Base-by-base conservation (phyloP, 148 eudicot species). In the Chenopodium formosanum region DNA sequence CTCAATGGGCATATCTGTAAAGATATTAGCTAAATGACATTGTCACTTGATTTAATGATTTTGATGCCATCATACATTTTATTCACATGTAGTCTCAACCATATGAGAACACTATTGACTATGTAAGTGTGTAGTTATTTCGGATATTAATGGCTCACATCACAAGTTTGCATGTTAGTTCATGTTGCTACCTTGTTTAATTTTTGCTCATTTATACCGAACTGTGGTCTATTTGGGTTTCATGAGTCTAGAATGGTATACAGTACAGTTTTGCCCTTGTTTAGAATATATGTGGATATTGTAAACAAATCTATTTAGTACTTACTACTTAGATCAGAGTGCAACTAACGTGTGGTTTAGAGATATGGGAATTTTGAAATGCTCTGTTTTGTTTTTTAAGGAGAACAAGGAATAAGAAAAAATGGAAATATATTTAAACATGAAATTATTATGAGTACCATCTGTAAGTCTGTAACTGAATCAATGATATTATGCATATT, bases 11-110 rank as follows among this genome's bases (percentile, higher is more conserved):
- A 65, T 52, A 74, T 75, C 50, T 50, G 75, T 73, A n/a, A 77
- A 46, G 67, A 56, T 78, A 47, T 83, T 72, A 78, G 77, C 67
- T 65, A 65, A 12, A 69, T 82, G 76, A 50, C 73, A 78, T 82
- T 72, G 64, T 66, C 78, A 50, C 82, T 13, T 48, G 73, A 71
- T 78, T 72, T 78, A 73, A 72, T 73, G 58, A 73, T 73, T 27
- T 63, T 29, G 72, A 52, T 65, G 78, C 66, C 70, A 9, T 78
- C 71, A 73, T 73, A 46, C 72, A 79, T 78, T 25, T 65, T 74
- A 40, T 76, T 32, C 48, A 53, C 85, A 79, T 73, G 81, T 82
- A 58, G 12, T 65, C 74, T 66, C 74, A 65, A 78, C 68, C 70
- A 74, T 74, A n/a, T 64, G 70, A 66, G 31, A 4, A 73, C 22